Base-by-base conservation (phyloP, 129 eudicot species). In the Artemisia tridentata region DNA sequence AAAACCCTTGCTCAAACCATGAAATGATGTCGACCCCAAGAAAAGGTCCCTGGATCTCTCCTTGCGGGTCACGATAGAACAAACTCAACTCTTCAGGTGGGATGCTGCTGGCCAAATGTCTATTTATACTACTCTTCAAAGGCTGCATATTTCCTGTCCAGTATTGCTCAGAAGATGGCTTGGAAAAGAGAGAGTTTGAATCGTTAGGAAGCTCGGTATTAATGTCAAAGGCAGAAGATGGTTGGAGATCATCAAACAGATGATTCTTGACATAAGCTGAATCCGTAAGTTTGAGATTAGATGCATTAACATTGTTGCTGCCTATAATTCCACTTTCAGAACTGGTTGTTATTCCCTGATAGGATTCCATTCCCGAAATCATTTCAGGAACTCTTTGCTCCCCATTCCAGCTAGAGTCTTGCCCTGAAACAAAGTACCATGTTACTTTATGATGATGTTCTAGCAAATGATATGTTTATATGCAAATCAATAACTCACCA, bases 1-100 rank as follows among this genome's bases (percentile, higher is more conserved):
- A 92, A 75, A 89, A 92, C 3, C 96, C 96, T 84, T 89, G 98
- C 27, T 89, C 96, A 75, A 85, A 92, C 98, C 98, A 92, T 0
- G 98, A 87, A 45, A 92, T 83, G 65, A 92, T 86, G 85, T 89
- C 98, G 21, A 85, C 90, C 52, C 98, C 98, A 66, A 89, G 98
- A 80, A 92, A 92, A 19, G 98, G 98, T 15, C 98, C 98, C 84
- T 92, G 98, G 53, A 92, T 80, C 71, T 89, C 96, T 55, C 98
- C 96, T 84, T 92, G 98, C 38, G 96, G 98, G 83, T 92, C 98
- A 54, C 89, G 79, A 50, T 92, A 92, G 72, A 70, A 89, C 72
- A 92, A 69, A 68, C 88, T 86, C 23, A 92, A 67, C 78, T 92
- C 98, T 79, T 92, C 98, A 0, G 85, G 88, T 1, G 82, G 76